phyloP scores from a whole-genome alignment of 345 rosid genomes.

The Kernera saxatilis region DNA sequence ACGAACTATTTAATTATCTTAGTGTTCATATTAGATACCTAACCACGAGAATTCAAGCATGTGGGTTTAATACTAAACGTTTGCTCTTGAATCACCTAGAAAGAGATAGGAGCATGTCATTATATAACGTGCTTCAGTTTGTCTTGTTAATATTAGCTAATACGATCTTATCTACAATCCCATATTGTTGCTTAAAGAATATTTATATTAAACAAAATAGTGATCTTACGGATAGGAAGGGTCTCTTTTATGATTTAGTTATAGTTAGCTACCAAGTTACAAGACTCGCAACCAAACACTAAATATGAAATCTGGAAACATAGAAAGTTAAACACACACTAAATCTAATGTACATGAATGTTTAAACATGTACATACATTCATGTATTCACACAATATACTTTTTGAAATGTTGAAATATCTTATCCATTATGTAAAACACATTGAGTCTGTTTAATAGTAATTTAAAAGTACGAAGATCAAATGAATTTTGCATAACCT shows the following conservation, averaged over 20 bases:
- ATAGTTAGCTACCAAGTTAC: neutral
- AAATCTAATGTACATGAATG: neutral
- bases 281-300: neutral
- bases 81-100: conserved; percentile 28
- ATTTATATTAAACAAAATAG: neutral
- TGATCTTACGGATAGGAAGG: neutral
- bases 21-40: conserved; percentile 23
- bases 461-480: neutral
- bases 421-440: neutral
- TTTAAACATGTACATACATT: neutral
- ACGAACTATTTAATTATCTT: neutral
- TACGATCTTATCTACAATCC: conserved; percentile 27
- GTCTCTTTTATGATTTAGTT: neutral
- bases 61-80: conserved; percentile 28
- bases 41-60: conserved; percentile 29
- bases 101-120: conserved; percentile 25
- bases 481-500: neutral
- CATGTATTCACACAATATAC: neutral
- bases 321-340: neutral
- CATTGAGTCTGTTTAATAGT: neutral
- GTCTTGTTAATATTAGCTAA: conserved; percentile 8
- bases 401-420: neutral
- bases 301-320: neutral
- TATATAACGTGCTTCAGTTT: conserved; percentile 19
- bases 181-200: neutral